Conservation (phyloP, 306 rosid species). For the Abrus precatorius region DNA sequence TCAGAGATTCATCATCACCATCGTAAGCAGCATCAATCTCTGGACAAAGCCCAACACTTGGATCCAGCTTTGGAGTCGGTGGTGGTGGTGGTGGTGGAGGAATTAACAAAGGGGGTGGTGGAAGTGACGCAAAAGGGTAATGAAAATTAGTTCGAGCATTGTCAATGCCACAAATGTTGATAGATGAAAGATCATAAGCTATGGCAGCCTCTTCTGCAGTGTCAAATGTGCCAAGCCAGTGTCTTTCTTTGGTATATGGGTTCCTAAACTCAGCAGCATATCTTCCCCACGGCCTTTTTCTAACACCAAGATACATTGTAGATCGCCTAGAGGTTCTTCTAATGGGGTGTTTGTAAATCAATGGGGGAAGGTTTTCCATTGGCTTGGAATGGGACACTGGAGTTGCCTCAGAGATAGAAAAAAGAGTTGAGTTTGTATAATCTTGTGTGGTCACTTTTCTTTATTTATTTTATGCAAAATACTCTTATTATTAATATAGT, state of each 20-base stretch:
- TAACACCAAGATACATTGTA: slow-evolving; percentile 47
- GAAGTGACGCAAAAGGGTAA: slow-evolving; percentile 40
- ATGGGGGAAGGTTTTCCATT: slow-evolving; percentile 44
- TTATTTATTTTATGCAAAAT: too few relatives aligned
- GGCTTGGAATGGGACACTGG: slow-evolving; percentile 22
- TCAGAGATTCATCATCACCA: slow-evolving; percentile 48
- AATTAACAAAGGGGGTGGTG: slow-evolving; percentile 13
- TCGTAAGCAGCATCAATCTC: slow-evolving; percentile 25
- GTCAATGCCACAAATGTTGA: slow-evolving; percentile 43
- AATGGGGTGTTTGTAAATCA: slow-evolving; percentile 42
- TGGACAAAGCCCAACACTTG: neutral
- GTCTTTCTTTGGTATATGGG: slow-evolving; percentile 49
- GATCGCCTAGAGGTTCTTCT: slow-evolving; percentile 45
- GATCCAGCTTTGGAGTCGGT: slow-evolving; percentile 25
- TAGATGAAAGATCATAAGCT: slow-evolving; percentile 51
- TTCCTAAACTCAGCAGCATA: slow-evolving; percentile 56
- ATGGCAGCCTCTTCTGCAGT: slow-evolving; percentile 51
- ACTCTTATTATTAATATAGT: too few relatives aligned
- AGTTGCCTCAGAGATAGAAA: neutral
- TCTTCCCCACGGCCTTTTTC: slow-evolving; percentile 52
- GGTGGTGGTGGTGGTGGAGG: slow-evolving; percentile 32
- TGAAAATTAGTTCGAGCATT: slow-evolving; percentile 49
- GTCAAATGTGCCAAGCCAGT: slow-evolving; percentile 54
- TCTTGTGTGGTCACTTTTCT: too few relatives aligned
- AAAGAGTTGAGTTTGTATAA: slow-evolving; percentile 24